Percentiles rank a stretch among this genome's conserved stretches.
phyloP scores from a whole-genome alignment of 2,329 filamentous ascomycete genomes.

The Cryphonectria radicalis region DNA sequence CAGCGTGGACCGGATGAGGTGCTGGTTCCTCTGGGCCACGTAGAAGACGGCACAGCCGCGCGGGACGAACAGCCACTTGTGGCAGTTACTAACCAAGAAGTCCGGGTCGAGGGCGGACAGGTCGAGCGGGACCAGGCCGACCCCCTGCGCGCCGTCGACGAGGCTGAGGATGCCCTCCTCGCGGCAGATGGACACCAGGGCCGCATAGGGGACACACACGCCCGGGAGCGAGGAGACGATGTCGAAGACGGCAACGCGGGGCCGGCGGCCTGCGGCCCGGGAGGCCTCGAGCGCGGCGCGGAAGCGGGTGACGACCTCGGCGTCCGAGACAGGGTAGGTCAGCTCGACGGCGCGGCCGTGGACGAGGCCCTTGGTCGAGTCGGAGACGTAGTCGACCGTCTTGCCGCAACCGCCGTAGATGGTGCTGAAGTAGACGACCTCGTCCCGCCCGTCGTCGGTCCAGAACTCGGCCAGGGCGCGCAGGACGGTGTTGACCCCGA shows the following conservation, averaged over 20 bases:
- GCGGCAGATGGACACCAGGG: conserved; percentile 65
- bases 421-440: conserved; percentile 78
- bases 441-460: conserved; percentile 71
- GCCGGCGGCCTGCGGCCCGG: conserved; percentile 60
- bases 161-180: conserved; percentile 71
- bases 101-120: conserved; percentile 71
- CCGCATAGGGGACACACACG: conserved; percentile 77
- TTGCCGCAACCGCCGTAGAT: conserved; percentile 81
- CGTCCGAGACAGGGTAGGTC: conserved; percentile 72
- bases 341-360: conserved; percentile 60
- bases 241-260: conserved; percentile 76
- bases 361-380: conserved; percentile 58
- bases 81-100: conserved; percentile 85
- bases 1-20: conserved; percentile 71
- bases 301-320: conserved; percentile 66
- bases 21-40: conserved; percentile 76
- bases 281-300: conserved; percentile 58
- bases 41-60: conserved; percentile 82
- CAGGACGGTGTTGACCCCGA: conserved; percentile 78
- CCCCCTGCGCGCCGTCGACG: conserved; percentile 83
- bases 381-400: conserved; percentile 71
- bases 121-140: conserved; percentile 79
- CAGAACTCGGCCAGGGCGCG: conserved; percentile 66
- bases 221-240: conserved; percentile 80
- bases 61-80: conserved; percentile 88